Base-by-base conservation (phyloP, 2,329 filamentous ascomycete genomes). In the Aspergillus candidus region DNA sequence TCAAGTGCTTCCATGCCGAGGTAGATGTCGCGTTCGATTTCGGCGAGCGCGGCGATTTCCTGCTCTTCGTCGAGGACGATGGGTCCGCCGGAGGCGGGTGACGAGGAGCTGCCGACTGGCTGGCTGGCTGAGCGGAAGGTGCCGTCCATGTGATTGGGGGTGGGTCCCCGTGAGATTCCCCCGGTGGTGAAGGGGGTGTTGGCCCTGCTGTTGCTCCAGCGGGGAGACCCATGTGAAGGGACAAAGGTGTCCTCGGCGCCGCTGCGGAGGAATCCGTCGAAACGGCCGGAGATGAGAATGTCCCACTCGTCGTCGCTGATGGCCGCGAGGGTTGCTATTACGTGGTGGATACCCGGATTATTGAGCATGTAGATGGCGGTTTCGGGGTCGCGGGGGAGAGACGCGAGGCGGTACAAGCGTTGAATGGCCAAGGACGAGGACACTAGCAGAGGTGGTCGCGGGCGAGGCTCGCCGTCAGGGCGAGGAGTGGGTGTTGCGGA, bases 221-320 rank as follows among this genome's bases (percentile, higher is more conserved):
- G 58, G 8, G 58, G 46, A 11, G 61, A 42, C 35, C 53, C 44
- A 34, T 51, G 45, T 6, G 55, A 47, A 34, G 54, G 46, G 6
- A 55, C 50, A 5, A 68, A 57, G 8, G 59, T 37, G 37, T 77
- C 73, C 52, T 96, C 90, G 6, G 88, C 88, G 15, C 91, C 91
- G 35, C 88, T 94, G 81, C 91, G 94, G 14, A 96, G 75, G 68
- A 97, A 97, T 4, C 91, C 91, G 60, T 96, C 90, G 57, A 97
- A 97, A 22, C 91, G 85, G 22, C 91, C 91, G 0, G 91, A 96
- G 4, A 85, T 88, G 11, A 97, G 75, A 43, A 97, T 94, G 50
- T 96, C 91, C 91, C 91, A 97, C 66, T 97, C 91, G n/a, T 87
- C 86, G 37, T 83, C 79, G 60, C 85, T 93, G 55, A 97, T 93